Base-by-base conservation (phyloP, 1,284 basidiomycete species). In the Xanthoconium separans region DNA sequence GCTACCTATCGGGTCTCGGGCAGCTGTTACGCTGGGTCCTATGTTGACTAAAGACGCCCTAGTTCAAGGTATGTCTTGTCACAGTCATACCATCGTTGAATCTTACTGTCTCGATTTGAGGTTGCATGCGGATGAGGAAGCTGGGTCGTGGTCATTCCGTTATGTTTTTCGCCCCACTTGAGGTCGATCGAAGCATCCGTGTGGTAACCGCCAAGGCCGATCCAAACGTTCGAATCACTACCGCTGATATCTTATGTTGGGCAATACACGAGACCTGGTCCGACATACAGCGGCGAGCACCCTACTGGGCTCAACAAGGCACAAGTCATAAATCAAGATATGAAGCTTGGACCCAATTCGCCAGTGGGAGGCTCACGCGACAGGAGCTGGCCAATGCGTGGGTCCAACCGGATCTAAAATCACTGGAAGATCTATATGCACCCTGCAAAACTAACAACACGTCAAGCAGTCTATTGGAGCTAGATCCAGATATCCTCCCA, bases 61-160 rank as follows among this genome's bases (percentile, higher is more conserved):
- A 2, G 36, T 47, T 3, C 27, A 20, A 15, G 36, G 46, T 31
- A 13, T 4, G 15, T 6, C 20, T 31, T n/a, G 4, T 3, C 16
- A 5, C n/a, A 5, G 7, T 18, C 6, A 47, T 31, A 15, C 12
- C 4, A 20, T 34, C 30, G 2, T 18, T 13, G 5, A 20, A 22
- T 34, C 39, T 34, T 9, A 47, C 11, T 10, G 16, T 36, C 40
- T 7, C 0, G 0, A 10, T 44, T 12, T 11, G 31, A 52, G 51
- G 51, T n/a, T 52, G 51, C 27, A 52, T 47, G 51, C 44, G 45
- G 22, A 52, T 52, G 44, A 37, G 51, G 13, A 50, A 50, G n/a
- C 20, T 54, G 2, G 43, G 47, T 8, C 47, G 16, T 29, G 53
- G 47, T 40, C 42, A 44, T 7, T 33, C 33, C 6, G 33, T 33